phyloP scores from a whole-genome alignment of 441 rosid species.

The Dalechampia spathulata region DNA sequence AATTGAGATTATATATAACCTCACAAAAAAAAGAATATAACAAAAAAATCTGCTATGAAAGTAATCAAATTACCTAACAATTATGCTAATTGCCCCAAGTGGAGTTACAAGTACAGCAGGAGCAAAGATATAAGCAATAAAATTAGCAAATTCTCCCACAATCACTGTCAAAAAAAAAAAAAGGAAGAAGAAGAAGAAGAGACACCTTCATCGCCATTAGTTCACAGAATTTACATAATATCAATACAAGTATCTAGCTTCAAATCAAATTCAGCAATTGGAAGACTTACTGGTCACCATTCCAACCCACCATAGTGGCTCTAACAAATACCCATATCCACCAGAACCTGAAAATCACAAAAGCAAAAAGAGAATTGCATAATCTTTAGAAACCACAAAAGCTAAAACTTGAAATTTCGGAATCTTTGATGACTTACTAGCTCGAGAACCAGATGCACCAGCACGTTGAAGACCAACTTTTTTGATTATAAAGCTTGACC shows the following conservation, averaged over 20 bases:
- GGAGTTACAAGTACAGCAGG: slow-evolving; percentile 73
- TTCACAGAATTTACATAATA: neutral
- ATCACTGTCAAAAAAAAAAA: slow-evolving; percentile 32
- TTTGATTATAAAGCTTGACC: slow-evolving; percentile 67
- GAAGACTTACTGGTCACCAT: slow-evolving; percentile 57
- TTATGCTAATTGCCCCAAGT: slow-evolving; percentile 70
- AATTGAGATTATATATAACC: too few species aligned
- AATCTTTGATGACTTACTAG: slow-evolving; percentile 22
- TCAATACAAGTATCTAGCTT: too few species aligned
- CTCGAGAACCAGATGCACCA: slow-evolving; percentile 43
- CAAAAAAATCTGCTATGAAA: neutral
- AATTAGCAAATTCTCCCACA: slow-evolving; percentile 63
- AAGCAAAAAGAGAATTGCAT: neutral
- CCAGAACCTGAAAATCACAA: slow-evolving; percentile 39
- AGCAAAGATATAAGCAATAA: slow-evolving; percentile 59
- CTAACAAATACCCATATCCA: slow-evolving; percentile 57
- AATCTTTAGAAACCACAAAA: neutral
- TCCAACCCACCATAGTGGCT: slow-evolving; percentile 80
- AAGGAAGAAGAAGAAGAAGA: neutral
- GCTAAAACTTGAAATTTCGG: neutral
- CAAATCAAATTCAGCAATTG: neutral
- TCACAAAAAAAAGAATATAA: too few species aligned
- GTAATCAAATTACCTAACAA: slow-evolving; percentile 40
- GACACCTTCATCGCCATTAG: neutral
- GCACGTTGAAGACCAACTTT: slow-evolving; percentile 54